Percentiles rank a stretch among this genome's conserved stretches.
Conservation (phyloP, 371 early-diverging fungal species). For the Coemansia sp. region DNA sequence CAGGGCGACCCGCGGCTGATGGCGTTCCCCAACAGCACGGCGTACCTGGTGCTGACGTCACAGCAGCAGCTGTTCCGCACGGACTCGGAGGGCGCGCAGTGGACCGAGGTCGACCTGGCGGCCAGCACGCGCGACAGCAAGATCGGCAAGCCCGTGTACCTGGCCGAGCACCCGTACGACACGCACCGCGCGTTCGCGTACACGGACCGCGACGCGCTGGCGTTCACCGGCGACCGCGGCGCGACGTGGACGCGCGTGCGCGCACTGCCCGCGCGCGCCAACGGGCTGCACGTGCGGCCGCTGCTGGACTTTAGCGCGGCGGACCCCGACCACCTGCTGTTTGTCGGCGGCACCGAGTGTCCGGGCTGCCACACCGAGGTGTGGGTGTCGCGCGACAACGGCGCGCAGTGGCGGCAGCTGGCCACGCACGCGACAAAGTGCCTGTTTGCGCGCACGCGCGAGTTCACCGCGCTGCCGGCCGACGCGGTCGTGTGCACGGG, state of each 20-base stretch:
- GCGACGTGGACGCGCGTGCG: constrained; percentile 58
- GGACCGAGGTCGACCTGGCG: constrained; percentile 54
- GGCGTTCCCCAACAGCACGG: constrained; percentile 60
- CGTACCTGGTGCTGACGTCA: constrained; percentile 58
- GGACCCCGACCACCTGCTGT: constrained; percentile 80
- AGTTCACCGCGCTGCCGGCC: constrained; percentile 60
- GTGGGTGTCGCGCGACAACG: constrained; percentile 70
- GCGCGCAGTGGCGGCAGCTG: constrained; percentile 70
- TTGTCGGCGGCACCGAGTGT: constrained; percentile 60
- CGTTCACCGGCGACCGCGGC: constrained; percentile 71
- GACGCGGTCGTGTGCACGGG: constrained; percentile 72
- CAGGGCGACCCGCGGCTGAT: constrained; percentile 56
- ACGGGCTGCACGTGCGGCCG: constrained; percentile 57
- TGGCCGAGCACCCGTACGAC: constrained; percentile 52
- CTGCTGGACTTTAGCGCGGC: constrained; percentile 80
- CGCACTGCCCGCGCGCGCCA: constrained; percentile 62
- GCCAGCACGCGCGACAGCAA: constrained; percentile 8
- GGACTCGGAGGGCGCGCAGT: constrained; percentile 64
- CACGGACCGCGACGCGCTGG: constrained; percentile 55
- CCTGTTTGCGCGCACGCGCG: constrained; percentile 73
- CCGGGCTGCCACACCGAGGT: constrained; percentile 64
- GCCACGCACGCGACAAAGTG: constrained; percentile 86
- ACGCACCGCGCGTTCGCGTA: constrained; percentile 64
- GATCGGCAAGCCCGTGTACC: constrained; percentile 26
- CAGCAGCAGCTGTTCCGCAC: constrained; percentile 66